Conservation (phyloP, 805 yeast species). For the Cyberlindnera xishuangbannaensis region DNA sequence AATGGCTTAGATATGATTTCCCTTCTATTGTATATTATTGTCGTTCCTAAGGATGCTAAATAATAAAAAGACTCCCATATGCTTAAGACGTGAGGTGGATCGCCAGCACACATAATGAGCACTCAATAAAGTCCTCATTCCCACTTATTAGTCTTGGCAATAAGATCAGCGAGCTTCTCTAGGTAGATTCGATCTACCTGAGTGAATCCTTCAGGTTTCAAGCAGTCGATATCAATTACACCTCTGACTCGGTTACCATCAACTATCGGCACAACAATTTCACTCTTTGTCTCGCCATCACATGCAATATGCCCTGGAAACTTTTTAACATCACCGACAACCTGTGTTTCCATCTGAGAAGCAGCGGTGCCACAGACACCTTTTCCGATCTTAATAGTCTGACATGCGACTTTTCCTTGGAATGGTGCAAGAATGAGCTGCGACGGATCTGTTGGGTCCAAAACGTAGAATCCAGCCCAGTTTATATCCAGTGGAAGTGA, state of each 20-base stretch:
- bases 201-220: conserved; percentile 59
- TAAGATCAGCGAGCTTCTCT: conserved; percentile 49
- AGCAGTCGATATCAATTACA: conserved; percentile 84
- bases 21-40: too few relatives aligned
- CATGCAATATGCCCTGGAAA: conserved; percentile 96
- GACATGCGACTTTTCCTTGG: conserved; percentile 97
- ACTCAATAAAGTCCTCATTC: neutral
- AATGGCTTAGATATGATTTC: too few relatives aligned
- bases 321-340: conserved; percentile 70
- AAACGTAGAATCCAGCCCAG: conserved; percentile 91
- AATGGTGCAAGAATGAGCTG: conserved; percentile 83
- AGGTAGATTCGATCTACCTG: conserved; percentile 52
- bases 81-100: too few relatives aligned
- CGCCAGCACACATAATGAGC: too few relatives aligned
- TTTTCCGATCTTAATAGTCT: conserved; percentile 63
- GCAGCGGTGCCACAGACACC: conserved; percentile 97
- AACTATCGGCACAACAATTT: conserved; percentile 83
- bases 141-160: conserved; percentile 54
- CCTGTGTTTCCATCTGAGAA: conserved; percentile 46
- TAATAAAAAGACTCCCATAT: too few relatives aligned
- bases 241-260: conserved; percentile 46
- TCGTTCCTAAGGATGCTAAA: too few relatives aligned
- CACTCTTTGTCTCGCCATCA: conserved; percentile 91
- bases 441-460: conserved; percentile 25
- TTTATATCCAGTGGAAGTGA: conserved; percentile 56